Evolutionary conservation across 495 filamentous ascomycete species (phyloP), one percentile per base, ranked within the genome.

Genomic region (Astrothelium macrocarpum): DNA sequence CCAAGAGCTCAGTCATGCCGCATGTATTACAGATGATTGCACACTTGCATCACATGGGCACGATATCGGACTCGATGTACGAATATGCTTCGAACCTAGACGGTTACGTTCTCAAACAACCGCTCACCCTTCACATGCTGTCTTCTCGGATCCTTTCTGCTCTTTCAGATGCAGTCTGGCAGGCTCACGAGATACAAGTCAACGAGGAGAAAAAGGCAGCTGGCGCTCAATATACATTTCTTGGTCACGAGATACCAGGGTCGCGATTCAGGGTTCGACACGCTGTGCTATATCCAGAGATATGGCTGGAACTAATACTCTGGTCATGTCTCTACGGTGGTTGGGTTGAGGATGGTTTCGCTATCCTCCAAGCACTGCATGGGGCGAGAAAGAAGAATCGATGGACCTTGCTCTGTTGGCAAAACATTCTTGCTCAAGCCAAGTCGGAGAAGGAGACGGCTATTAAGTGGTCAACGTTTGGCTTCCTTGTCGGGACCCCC

Each of bases 281-380:
- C n/a, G 74, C 76, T 59, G 79, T 81, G 42, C 70, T 87, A 1
- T 80, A 80, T 1, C 79, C 80, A 23, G 82, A 85, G 62, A 74
- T 87, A 25, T 88, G 85, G 85, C 71, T 88, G 1, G 85, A 88
- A 66, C 74, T 87, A 14, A 77, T 87, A 53, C 76, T 88, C 9
- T 88, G 85, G 85, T 82, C 80, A 62, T 88, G 85, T 68, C 76
- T 87, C 29, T 83, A 87, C 67, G 81, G 84, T 64, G 81, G 81
- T 5, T 84, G 82, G 74, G 70, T 81, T 11, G 71, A 70, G 53
- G 81, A 85, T 65, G 85, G 82, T 25, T 68, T 75, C 49, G 75
- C 72, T 59, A 75, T 88, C 4, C 62, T 86, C 1, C 67, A 75
- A 39, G 9, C 31, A 2, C 9, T 66, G 14, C 49, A 42, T 25